Conservation (phyloP, 2,329 filamentous ascomycete genomes). For the Trichoderma endophyticum region DNA sequence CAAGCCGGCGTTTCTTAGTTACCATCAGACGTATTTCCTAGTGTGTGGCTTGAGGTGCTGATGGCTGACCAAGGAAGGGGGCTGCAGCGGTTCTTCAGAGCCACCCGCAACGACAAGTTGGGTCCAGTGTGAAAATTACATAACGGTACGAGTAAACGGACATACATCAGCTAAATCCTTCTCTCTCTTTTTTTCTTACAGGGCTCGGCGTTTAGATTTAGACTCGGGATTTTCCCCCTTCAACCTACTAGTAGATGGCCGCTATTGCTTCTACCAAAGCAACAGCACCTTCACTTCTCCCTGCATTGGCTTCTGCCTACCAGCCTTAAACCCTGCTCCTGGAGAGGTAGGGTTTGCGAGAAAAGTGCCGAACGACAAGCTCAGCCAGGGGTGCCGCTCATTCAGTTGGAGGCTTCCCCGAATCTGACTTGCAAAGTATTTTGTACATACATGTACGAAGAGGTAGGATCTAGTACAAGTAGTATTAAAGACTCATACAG, state of each 20-base stretch:
- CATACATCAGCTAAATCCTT: not conserved
- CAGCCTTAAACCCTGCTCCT: not conserved
- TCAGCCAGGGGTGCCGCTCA: not conserved
- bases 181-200: not conserved
- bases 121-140: not conserved
- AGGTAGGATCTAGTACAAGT: not conserved
- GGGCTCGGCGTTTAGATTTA: not conserved
- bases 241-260: not conserved
- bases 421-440: not conserved
- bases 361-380: slow-evolving; percentile 8
- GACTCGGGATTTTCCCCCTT: not conserved
- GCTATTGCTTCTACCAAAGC: not conserved
- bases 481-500: not conserved
- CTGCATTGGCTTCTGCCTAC: slow-evolving; percentile 3
- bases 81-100: not conserved
- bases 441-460: not conserved
- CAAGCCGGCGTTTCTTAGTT: not conserved
- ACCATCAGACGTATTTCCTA: not conserved
- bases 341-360: not conserved
- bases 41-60: not conserved
- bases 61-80: not conserved
- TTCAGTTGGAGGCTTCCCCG: not conserved
- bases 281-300: not conserved
- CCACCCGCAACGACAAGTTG: not conserved
- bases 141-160: not conserved